phyloP scores from a whole-genome alignment of 2,329 filamentous ascomycete genomes.

The Fusarium sp. region DNA sequence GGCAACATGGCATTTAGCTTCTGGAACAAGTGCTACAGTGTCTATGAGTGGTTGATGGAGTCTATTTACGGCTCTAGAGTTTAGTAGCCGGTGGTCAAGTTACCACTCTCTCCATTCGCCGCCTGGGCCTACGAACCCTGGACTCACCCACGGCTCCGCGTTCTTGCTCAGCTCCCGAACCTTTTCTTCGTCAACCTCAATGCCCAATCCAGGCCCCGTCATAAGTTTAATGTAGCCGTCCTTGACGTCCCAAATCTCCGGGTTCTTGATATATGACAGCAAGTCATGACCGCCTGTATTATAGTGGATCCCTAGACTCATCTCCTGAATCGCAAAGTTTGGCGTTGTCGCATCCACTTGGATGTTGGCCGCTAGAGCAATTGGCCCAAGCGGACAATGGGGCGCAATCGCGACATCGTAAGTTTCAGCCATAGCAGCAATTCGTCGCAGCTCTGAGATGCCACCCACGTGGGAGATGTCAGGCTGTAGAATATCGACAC shows the following conservation, averaged over 20 bases:
- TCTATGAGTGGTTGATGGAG: too few relatives aligned
- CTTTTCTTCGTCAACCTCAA: conserved; percentile 80
- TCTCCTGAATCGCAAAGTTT: conserved; percentile 83
- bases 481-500: conserved; percentile 81
- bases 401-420: conserved; percentile 83
- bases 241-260: conserved; percentile 76
- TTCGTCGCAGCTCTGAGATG: conserved; percentile 79
- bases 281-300: conserved; percentile 78
- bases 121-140: conserved; percentile 18
- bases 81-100: background rate
- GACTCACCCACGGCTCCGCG: conserved; percentile 73
- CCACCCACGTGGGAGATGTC: conserved; percentile 82
- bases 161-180: conserved; percentile 72
- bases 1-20: too few relatives aligned
- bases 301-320: conserved; percentile 86
- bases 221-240: conserved; percentile 76
- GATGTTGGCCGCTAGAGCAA: conserved; percentile 79
- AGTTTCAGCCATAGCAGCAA: conserved; percentile 80
- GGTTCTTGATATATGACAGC: conserved; percentile 76
- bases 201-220: conserved; percentile 75
- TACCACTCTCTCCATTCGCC: conserved; percentile 25
- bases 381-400: conserved; percentile 81
- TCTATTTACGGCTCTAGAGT: too few relatives aligned
- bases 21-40: too few relatives aligned
- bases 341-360: conserved; percentile 74